Base-by-base conservation (phyloP, 129 eudicot genomes). In the Centaurea solstitialis region DNA sequence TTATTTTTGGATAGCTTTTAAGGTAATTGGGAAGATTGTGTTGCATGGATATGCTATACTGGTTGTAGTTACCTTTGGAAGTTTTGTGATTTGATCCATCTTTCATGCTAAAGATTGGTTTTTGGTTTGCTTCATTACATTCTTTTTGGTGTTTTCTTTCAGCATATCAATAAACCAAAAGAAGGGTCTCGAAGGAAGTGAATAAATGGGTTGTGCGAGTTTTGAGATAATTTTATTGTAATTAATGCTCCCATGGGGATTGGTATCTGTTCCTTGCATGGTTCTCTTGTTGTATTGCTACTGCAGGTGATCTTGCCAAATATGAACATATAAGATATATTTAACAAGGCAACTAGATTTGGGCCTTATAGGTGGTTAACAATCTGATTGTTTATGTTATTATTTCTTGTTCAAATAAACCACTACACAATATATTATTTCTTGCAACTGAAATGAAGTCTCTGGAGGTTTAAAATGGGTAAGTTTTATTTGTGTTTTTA, bases 111-210 rank as follows among this genome's bases (percentile, higher is more conserved):
- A n/a, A n/a, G n/a, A n/a, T n/a, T n/a, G n/a, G n/a, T n/a, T n/a
- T n/a, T n/a, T n/a, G 90, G 73, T 62, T 75, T 62, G 65, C 73
- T 74, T 80, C 80, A 24, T 80, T 26, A 50, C 41, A 65, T 77
- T 61, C 45, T 75, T 73, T 50, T 78, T 66, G 87, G 82, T 35
- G 79, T 20, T 38, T 81, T 65, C 18, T 30, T 76, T 80, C 40
- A 72, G 38, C 33, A 26, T 70, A 6, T 79, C 65, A 13, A 35
- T 75, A 30, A 38, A 78, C 41, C 64, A 39, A 70, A 72, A 20
- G 73, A 41, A 68, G 64, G 73, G 73, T 23, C 43, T 65, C 24
- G 68, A 79, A 70, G 80, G 86, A 77, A 68, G 30, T 76, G 81
- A 72, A 76, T 45, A 22, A 65, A 21, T 75, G 59, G 76, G 66